A percentile compares a stretch with the other conserved stretches of the same genome.
phyloP scores from a whole-genome alignment of 2,329 filamentous ascomycete genomes.

The Venturia asperata region DNA sequence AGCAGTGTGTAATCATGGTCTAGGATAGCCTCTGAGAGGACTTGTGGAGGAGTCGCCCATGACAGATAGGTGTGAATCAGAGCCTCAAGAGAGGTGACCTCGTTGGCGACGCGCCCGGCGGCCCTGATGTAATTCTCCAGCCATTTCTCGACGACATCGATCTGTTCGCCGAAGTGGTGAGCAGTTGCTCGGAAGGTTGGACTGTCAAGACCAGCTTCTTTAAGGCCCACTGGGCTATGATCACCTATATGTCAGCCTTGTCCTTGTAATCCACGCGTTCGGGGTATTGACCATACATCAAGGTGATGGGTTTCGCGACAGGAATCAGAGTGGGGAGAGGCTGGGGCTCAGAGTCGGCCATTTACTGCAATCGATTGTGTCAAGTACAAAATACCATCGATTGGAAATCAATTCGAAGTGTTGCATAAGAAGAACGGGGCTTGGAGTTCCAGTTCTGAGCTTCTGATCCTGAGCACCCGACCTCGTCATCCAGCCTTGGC shows the following conservation, averaged over 20 bases:
- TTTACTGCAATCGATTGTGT: conserved; percentile 20
- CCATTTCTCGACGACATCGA: conserved; percentile 88
- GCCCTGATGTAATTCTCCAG: conserved; percentile 65
- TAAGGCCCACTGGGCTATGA: conserved; percentile 69
- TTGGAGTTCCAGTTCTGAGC: neutral
- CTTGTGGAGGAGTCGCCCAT: conserved; percentile 64
- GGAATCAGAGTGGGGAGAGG: conserved; percentile 31
- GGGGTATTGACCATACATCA: conserved; percentile 32
- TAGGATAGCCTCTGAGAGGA: conserved; percentile 73
- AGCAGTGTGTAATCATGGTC: conserved; percentile 93
- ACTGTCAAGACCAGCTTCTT: conserved; percentile 93
- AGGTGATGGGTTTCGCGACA: conserved; percentile 35
- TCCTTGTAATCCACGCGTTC: neutral
- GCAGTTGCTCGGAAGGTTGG: conserved; percentile 88
- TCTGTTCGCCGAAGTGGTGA: conserved; percentile 81
- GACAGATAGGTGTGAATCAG: conserved; percentile 70
- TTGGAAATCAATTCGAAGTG: neutral
- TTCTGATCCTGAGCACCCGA: neutral
- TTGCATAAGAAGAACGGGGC: neutral
- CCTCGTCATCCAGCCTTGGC: neutral
- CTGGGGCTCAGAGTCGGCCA: conserved; percentile 31
- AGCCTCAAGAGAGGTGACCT: conserved; percentile 69
- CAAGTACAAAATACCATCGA: neutral
- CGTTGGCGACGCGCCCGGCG: conserved; percentile 53
- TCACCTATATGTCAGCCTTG: neutral